phyloP scores from a whole-genome alignment of 345 rosid species.

The Kandelia obovata region DNA sequence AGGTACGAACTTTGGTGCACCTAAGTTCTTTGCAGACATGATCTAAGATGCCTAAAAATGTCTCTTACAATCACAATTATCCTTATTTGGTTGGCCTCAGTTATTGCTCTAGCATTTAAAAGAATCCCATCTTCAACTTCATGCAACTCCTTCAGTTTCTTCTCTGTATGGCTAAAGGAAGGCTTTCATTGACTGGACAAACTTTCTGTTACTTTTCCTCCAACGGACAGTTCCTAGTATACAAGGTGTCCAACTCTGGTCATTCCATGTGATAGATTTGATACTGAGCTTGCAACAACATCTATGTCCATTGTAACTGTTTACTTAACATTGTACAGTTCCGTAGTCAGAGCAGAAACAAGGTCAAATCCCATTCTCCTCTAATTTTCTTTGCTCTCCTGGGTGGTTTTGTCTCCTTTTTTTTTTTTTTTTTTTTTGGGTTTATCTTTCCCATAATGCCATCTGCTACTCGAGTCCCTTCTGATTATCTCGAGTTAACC shows the following conservation, averaged over 20 bases:
- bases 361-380: conserved; percentile 91
- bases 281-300: conserved; percentile 78
- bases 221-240: conserved; percentile 23
- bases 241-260: conserved; percentile 45
- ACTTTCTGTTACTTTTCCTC: conserved; percentile 48
- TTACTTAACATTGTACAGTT: conserved; percentile 83
- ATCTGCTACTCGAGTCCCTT: conserved; percentile 77
- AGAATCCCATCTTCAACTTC: conserved; percentile 31
- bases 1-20: conserved; percentile 48
- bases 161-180: conserved; percentile 39
- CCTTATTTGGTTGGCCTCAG: conserved; percentile 75
- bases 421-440: conserved; percentile 41
- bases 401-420: conserved; percentile 30
- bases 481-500: conserved; percentile 27
- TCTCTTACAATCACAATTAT: conserved; percentile 96
- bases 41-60: conserved; percentile 83
- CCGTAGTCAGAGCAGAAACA: conserved; percentile 71
- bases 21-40: conserved; percentile 86
- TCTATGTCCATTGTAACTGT: conserved; percentile 84
- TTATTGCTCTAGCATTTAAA: conserved; percentile 38
- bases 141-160: too few relatives aligned
- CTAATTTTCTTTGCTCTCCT: conserved; percentile 83
- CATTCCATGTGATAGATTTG: conserved; percentile 64
- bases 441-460: conserved; percentile 88
- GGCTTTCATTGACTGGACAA: conserved; percentile 52